Percentiles rank a stretch among this genome's conserved stretches.
phyloP scores from a whole-genome alignment of 495 filamentous ascomycete genomes.

The Penicillium subrubescens region DNA sequence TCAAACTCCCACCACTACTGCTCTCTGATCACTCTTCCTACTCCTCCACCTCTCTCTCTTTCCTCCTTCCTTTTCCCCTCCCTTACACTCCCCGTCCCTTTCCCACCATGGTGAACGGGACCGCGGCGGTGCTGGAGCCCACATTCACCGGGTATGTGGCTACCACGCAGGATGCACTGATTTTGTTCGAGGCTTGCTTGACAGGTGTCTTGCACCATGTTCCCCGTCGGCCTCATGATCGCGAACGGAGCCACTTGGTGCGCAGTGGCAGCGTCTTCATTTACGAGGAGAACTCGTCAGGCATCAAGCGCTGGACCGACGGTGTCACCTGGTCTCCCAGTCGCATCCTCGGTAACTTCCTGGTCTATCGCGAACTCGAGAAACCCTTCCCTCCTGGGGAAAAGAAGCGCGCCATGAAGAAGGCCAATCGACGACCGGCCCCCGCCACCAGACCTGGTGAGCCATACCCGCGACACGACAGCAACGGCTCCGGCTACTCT shows the following conservation, averaged over 20 bases:
- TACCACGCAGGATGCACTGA: conserved; percentile 72
- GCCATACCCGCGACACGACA: conserved; percentile 54
- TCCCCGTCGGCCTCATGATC: conserved; percentile 80
- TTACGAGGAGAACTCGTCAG: conserved; percentile 84
- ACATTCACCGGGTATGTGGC: conserved; percentile 69
- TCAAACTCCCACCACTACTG: not conserved
- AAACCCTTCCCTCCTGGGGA: conserved; percentile 82
- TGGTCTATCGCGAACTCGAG: conserved; percentile 86
- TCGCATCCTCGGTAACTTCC: conserved; percentile 83
- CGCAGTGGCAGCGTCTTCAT: conserved; percentile 84
- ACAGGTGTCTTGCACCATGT: conserved; percentile 69
- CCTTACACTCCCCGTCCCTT: conserved; percentile 8
- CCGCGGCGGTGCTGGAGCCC: conserved; percentile 50
- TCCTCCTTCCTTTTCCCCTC: not conserved
- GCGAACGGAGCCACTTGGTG: conserved; percentile 73
- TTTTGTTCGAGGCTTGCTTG: conserved; percentile 76
- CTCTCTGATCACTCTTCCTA: not conserved
- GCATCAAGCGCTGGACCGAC: conserved; percentile 94
- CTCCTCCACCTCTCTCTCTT: conserved; percentile 13
- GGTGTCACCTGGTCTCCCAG: conserved; percentile 89
- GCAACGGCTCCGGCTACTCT: conserved; percentile 45
- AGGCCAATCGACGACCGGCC: conserved; percentile 50
- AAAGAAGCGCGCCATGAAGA: conserved; percentile 85
- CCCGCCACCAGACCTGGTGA: conserved; percentile 50
- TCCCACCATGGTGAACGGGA: conserved; percentile 48